These are phyloP conservation scores for Coleophoma cylindrospora DNA, from an alignment of 2,329 filamentous ascomycete species.

Conservation along the genomic window DNA sequence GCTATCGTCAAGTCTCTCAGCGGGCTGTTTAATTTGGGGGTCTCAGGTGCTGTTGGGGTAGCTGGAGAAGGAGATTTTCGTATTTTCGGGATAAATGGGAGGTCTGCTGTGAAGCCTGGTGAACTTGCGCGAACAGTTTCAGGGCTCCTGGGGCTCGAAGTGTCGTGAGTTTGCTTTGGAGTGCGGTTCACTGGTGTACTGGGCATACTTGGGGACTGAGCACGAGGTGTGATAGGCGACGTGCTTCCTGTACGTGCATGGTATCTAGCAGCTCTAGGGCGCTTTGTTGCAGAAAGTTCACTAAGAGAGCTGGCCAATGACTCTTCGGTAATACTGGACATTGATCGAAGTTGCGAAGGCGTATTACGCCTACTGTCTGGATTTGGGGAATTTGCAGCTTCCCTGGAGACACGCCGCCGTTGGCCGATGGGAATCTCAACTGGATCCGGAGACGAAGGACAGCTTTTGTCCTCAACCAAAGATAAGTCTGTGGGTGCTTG, in stretches of 20 bases:
- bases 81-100: conserved; percentile 8
- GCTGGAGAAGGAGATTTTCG: conserved; percentile 9
- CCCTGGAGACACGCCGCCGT: conserved; percentile 13
- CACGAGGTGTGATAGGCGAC: conserved; percentile 5
- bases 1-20: conserved; percentile 14
- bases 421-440: conserved; percentile 25
- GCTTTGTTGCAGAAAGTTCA: conserved; percentile 10
- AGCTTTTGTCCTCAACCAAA: conserved; percentile 1
- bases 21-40: conserved; percentile 5
- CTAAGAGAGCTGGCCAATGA: conserved; percentile 8
- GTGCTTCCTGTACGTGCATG: conserved; percentile 5
- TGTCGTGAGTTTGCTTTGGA: background rate
- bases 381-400: conserved; percentile 1
- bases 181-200: background rate
- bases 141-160: background rate
- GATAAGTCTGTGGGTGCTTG: conserved; percentile 2
- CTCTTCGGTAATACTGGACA: conserved; percentile 4
- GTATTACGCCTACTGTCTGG: too few relatives aligned
- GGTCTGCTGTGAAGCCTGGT: background rate
- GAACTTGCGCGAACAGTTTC: background rate
- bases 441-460: conserved; percentile 6
- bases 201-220: background rate
- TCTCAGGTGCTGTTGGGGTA: conserved; percentile 7
- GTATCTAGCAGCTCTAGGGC: conserved; percentile 11
- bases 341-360: background rate